Evolutionary conservation across 139 green algal species (phyloP).

Genomic region (Coelastrella sp.): DNA sequence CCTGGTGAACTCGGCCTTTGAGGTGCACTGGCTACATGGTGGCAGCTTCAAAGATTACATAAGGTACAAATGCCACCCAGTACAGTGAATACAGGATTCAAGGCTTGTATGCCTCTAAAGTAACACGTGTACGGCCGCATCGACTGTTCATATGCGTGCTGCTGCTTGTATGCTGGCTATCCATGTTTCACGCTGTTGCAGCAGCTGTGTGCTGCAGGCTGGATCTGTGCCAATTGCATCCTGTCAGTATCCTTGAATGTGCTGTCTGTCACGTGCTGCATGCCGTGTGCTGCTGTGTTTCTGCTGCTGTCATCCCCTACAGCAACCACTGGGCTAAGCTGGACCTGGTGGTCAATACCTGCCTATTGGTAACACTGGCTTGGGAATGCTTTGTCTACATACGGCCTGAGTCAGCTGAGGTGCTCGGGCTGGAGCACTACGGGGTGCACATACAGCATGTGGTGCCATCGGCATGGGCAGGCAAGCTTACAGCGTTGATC

Average conservation of each 20-base stretch:
- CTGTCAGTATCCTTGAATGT: no score
- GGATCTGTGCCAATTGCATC: no score
- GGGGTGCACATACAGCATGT: neutral
- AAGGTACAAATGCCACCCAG: neutral
- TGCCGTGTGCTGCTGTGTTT: neutral
- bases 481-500: no score
- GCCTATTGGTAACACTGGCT: neutral
- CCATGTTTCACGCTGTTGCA: no score
- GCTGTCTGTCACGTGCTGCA: no score
- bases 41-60: neutral
- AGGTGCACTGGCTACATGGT: neutral
- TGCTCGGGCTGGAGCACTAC: neutral
- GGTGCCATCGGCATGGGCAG: neutral
- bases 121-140: no score
- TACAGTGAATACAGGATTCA: no score
- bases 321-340: neutral
- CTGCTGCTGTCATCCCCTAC: neutral
- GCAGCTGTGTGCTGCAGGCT: no score
- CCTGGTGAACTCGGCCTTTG: neutral
- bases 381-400: neutral
- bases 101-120: no score
- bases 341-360: conserved; percentile 6
- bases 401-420: neutral
- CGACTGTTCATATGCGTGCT: no score
- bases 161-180: no score